Percentiles rank a stretch among this genome's conserved stretches.
phyloP scores from a whole-genome alignment of 768 basidiomycete species.

The Pulveroboletus frians region DNA sequence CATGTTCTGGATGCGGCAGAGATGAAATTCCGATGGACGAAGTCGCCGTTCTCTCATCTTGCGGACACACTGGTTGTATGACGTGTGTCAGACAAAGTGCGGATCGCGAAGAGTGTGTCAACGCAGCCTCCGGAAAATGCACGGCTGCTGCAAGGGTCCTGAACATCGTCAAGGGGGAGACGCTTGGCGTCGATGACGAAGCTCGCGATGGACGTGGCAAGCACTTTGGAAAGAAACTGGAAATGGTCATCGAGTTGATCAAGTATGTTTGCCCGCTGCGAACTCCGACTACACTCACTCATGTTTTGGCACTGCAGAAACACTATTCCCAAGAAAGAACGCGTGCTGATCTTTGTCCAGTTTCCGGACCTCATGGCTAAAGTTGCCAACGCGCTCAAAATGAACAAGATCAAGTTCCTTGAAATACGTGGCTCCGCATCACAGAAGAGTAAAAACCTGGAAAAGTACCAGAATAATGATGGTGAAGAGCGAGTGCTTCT shows the following conservation, averaged over 20 bases:
- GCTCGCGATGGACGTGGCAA: slow-evolving; percentile 65
- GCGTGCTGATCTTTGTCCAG: slow-evolving; percentile 91
- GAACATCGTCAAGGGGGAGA: slow-evolving; percentile 78
- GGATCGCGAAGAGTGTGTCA: slow-evolving; percentile 76
- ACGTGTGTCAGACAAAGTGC: slow-evolving; percentile 69
- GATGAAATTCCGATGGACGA: slow-evolving; percentile 57
- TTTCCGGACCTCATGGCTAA: slow-evolving; percentile 92
- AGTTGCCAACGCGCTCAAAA: slow-evolving; percentile 74
- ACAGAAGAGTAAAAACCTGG: slow-evolving; percentile 75
- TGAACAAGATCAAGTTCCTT: slow-evolving; percentile 67
- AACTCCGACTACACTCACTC: background rate
- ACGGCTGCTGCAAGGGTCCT: slow-evolving; percentile 74
- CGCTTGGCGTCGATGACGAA: slow-evolving; percentile 74
- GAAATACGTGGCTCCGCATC: slow-evolving; percentile 78
- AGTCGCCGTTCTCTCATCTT: slow-evolving; percentile 83
- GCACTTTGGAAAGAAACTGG: slow-evolving; percentile 80
- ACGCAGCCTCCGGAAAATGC: slow-evolving; percentile 63
- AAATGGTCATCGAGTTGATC: slow-evolving; percentile 70
- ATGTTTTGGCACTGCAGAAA: slow-evolving; percentile 39
- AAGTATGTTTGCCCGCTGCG: slow-evolving; percentile 43
- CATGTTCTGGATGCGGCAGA: slow-evolving; percentile 59
- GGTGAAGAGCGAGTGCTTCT: slow-evolving; percentile 76
- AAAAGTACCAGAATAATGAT: slow-evolving; percentile 79
- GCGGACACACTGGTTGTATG: slow-evolving; percentile 84
- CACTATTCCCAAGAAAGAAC: slow-evolving; percentile 66